phyloP scores from a whole-genome alignment of 495 filamentous ascomycete species.

The Penicillium herquei region DNA sequence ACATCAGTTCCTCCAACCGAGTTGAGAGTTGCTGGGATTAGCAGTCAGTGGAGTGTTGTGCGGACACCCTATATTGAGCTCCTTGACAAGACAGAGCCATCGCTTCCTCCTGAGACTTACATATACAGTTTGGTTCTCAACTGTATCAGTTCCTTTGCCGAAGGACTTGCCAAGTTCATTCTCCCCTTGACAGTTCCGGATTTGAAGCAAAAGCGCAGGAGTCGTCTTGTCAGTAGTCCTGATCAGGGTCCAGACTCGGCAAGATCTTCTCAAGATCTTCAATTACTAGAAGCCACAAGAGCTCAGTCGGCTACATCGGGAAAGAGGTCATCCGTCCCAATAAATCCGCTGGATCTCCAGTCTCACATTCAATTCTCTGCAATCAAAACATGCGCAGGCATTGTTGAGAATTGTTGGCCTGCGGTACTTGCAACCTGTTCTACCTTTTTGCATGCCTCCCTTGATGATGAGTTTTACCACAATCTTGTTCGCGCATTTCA shows the following conservation, averaged over 20 bases:
- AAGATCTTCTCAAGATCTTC: constrained; percentile 40
- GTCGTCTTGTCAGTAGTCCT: constrained; percentile 27
- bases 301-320: constrained; percentile 36
- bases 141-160: constrained; percentile 83
- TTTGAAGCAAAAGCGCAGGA: constrained; percentile 53
- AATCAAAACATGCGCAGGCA: constrained; percentile 70
- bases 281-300: constrained; percentile 31
- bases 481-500: constrained; percentile 91
- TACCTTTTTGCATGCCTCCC: constrained; percentile 85
- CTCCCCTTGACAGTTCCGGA: constrained; percentile 80
- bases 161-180: constrained; percentile 89
- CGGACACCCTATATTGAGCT: constrained; percentile 89
- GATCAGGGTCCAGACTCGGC: constrained; percentile 40
- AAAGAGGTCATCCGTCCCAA: constrained; percentile 62
- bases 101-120: constrained; percentile 84
- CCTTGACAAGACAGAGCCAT: constrained; percentile 87
- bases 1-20: constrained; percentile 66
- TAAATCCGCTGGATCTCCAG: constrained; percentile 75
- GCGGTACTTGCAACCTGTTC: constrained; percentile 91
- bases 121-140: constrained; percentile 85
- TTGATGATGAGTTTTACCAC: constrained; percentile 95
- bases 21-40: constrained; percentile 69
- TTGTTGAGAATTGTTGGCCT: constrained; percentile 93
- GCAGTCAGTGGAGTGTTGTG: constrained; percentile 84
- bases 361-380: constrained; percentile 67